These are phyloP conservation scores for Candida dendrica DNA, from an alignment of 805 yeast species.

Conservation along the genomic window DNA sequence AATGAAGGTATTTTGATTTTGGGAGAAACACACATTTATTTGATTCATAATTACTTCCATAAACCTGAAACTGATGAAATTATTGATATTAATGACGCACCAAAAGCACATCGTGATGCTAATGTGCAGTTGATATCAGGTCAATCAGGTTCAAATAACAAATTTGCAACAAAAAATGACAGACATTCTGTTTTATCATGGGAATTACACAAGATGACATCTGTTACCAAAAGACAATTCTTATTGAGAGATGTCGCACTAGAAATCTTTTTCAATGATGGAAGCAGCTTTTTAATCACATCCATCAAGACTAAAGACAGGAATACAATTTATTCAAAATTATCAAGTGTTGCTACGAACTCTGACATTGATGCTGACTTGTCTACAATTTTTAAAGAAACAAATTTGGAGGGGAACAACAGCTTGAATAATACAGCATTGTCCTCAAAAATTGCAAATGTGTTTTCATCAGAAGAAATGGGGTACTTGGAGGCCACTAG, in stretches of 20 bases:
- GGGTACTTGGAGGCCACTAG: slow-evolving; percentile 44
- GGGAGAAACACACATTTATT: slow-evolving; percentile 58
- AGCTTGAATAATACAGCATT: slow-evolving; percentile 26
- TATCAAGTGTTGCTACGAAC: slow-evolving; percentile 43
- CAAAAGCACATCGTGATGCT: slow-evolving; percentile 55
- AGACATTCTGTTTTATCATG: slow-evolving; percentile 49
- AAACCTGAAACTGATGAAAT: slow-evolving; percentile 44
- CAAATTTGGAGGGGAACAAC: slow-evolving; percentile 30
- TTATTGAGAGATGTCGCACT: slow-evolving; percentile 73
- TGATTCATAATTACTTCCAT: slow-evolving; percentile 64
- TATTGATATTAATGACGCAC: slow-evolving; percentile 60
- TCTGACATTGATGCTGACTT: slow-evolving; percentile 48
- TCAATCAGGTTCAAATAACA: slow-evolving; percentile 23
- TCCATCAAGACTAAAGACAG: slow-evolving; percentile 47
- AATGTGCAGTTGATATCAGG: slow-evolving; percentile 59
- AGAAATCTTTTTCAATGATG: slow-evolving; percentile 70
- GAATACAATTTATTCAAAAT: slow-evolving; percentile 44
- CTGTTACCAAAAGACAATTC: slow-evolving; percentile 69
- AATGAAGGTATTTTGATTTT: slow-evolving; percentile 67
- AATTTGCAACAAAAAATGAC: slow-evolving; percentile 18
- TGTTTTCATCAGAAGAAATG: slow-evolving; percentile 31
- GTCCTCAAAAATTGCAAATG: slow-evolving; percentile 37
- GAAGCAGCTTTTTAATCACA: slow-evolving; percentile 63
- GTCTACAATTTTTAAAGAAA: slow-evolving; percentile 43
- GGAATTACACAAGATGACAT: slow-evolving; percentile 51